These are phyloP conservation scores for Coprinellus micaceus DNA, from an alignment of 768 basidiomycete species.

Conservation along the genomic window DNA sequence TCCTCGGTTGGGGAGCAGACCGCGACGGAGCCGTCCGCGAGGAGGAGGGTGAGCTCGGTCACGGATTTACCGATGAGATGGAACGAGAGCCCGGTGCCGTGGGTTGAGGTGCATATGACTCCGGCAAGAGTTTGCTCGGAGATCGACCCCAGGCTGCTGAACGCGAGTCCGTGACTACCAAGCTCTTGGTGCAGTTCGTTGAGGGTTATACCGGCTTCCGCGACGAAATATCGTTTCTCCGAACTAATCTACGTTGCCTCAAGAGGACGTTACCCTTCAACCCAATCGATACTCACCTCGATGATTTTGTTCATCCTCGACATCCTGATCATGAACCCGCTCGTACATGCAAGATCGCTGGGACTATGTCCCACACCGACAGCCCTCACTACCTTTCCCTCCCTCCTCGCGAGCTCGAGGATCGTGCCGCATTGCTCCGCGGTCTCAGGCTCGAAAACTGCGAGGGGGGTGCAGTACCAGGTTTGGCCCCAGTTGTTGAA, in stretches of 20 bases:
- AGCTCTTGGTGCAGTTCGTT: constrained; percentile 69
- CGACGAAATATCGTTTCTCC: constrained; percentile 63
- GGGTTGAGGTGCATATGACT: constrained; percentile 89
- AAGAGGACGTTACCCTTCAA: constrained; percentile 4
- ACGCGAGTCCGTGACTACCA: constrained; percentile 64
- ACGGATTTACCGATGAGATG: constrained; percentile 82
- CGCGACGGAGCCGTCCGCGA: constrained; percentile 71
- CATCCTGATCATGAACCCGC: constrained; percentile 80
- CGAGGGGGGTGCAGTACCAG: constrained; percentile 63
- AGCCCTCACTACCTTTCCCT: constrained; percentile 69
- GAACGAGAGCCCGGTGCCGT: constrained; percentile 82
- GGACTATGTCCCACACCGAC: constrained; percentile 92
- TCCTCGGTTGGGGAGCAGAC: constrained; percentile 61
- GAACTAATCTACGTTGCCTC: constrained; percentile 55
- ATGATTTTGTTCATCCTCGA: constrained; percentile 67
- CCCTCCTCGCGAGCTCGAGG: constrained; percentile 75
- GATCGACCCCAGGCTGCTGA: constrained; percentile 93
- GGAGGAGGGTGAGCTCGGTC: constrained; percentile 66
- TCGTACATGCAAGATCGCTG: constrained; percentile 89
- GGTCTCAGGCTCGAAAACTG: constrained; percentile 72
- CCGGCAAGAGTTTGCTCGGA: constrained; percentile 95
- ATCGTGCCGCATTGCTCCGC: constrained; percentile 68
- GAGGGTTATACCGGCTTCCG: constrained; percentile 77
- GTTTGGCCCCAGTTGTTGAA: constrained; percentile 90
- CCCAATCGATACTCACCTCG: constrained; percentile 53